Evolutionary conservation across 306 rosid genomes (phyloP), one percentile per base, ranked within the genome.

Genomic region (Vigna unguiculata): DNA sequence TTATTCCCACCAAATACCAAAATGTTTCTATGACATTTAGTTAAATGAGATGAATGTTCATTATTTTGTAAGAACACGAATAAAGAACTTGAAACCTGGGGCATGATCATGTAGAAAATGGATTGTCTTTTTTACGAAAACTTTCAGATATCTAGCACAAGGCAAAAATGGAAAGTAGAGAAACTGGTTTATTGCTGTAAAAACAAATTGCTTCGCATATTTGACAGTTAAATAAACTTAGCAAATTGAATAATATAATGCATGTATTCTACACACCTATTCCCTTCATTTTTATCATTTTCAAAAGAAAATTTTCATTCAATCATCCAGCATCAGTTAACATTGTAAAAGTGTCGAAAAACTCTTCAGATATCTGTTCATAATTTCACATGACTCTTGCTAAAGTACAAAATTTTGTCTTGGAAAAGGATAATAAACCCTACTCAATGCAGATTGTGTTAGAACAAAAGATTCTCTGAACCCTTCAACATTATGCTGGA

Each of bases 401-500:
- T 32, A 5, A 32, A 5, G 38, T 34, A 34, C 38, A 34, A 34
- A 6, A 6, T 0, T 34, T 34, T 34, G 38, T 5, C 38, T 34
- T 34, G 38, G 38, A 34, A 34, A 34, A 34, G 6, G 6, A 34
- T 6, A 34, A 34, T 34, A 34, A 34, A 34, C 38, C 38, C 38
- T 34, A 34, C 38, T 34, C 73, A 78, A 57, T 69, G 86, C 89
- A 54, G 93, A 89, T 58, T 94, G 95, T 79, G 78, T 90, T 73
- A 87, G 95, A 86, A 80, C 86, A 68, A 89, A 76, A 53, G 30
- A 91, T 80, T 86, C 89, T 82, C 71, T 90, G 19, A 83, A 79
- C 89, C 90, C 84, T 92, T 72, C 88, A 91, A 72, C 81, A 57
- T 10, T 91, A 96, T 80, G 85, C 96, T 60, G 74, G 87, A 62